Conservation (phyloP, 345 rosid species). For the Moricandia arvensis region DNA sequence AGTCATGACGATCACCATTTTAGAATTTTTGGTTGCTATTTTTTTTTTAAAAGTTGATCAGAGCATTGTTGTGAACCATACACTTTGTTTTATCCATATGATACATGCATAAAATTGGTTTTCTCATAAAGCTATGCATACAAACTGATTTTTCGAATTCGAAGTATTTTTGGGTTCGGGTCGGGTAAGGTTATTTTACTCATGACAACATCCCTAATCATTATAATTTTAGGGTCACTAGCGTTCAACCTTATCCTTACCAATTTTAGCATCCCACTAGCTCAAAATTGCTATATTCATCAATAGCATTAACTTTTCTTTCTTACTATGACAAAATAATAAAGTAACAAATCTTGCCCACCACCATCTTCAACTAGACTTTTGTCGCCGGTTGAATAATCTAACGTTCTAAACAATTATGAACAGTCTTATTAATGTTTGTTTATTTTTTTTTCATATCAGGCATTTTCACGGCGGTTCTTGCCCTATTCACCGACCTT, state of each 20-base stretch:
- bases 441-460: slow-evolving; percentile 21
- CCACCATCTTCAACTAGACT: slow-evolving; percentile 1
- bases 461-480: slow-evolving; percentile 82
- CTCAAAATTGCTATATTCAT: slow-evolving; percentile 9
- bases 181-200: too few relatives aligned
- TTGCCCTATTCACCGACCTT: slow-evolving; percentile 80
- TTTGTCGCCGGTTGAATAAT: slow-evolving; percentile 1
- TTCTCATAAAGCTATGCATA: not conserved
- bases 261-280: slow-evolving; percentile 27
- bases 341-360: slow-evolving; percentile 16
- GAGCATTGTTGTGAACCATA: not conserved
- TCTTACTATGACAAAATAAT: not conserved
- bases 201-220: too few relatives aligned
- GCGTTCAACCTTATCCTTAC: slow-evolving; percentile 27
- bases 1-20: not conserved
- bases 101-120: slow-evolving; percentile 4
- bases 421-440: not conserved
- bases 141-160: too few relatives aligned
- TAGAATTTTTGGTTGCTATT: not conserved
- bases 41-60: not conserved
- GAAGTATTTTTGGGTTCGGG: too few relatives aligned
- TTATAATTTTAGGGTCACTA: not conserved
- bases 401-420: not conserved
- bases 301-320: slow-evolving; percentile 6
- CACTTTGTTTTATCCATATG: not conserved